Evolutionary conservation across 2,329 filamentous ascomycete genomes (phyloP).

Genomic region (Paecilomyces sp.): DNA sequence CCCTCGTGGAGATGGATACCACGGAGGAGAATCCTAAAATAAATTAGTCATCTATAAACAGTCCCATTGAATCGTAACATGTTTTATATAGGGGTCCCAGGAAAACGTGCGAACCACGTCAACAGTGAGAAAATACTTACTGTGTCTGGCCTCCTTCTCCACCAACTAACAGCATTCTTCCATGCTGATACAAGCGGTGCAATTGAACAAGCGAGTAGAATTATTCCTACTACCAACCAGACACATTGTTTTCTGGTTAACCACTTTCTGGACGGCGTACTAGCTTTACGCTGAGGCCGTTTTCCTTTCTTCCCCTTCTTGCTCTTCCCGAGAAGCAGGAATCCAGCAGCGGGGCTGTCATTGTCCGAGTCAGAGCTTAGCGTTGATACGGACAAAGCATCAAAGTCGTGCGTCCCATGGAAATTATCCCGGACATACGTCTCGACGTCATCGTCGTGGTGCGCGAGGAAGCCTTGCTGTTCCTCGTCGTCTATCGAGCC

Average conservation of each 20-base stretch:
- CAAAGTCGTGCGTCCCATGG: neutral
- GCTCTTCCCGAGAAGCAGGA: neutral
- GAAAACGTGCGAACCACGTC: neutral
- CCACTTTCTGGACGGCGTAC: neutral
- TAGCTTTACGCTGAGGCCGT: neutral
- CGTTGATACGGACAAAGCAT: neutral
- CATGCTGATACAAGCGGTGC: neutral
- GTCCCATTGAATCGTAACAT: neutral
- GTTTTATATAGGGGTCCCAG: neutral
- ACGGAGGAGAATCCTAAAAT: slow-evolving; percentile 37
- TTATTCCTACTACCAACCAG: neutral
- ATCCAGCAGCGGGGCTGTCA: neutral
- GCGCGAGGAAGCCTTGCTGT: neutral
- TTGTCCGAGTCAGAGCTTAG: neutral
- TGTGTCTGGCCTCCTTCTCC: neutral
- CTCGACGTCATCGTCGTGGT: neutral
- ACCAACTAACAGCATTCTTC: neutral
- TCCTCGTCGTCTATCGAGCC: neutral
- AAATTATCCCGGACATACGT: neutral
- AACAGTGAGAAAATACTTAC: neutral
- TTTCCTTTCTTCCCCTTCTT: neutral
- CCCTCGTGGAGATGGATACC: slow-evolving; percentile 73
- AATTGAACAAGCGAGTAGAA: neutral
- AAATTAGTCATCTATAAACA: neutral
- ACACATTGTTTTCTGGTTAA: neutral